Conservation (phyloP, 495 filamentous ascomycete species). For the Trichoderma erinaceum region DNA sequence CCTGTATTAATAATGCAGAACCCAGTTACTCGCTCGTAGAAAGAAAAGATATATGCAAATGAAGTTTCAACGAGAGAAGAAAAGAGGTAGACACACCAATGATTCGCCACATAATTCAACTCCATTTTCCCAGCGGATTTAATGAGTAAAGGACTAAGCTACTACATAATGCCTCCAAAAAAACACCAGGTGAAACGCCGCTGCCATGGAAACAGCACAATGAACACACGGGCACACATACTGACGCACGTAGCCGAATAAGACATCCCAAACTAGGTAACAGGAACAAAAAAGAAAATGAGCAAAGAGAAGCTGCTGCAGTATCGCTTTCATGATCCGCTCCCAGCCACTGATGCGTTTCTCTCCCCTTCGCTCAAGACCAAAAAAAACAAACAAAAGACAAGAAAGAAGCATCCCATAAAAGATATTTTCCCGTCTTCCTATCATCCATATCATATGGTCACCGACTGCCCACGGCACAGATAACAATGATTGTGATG, state of each 20-base stretch:
- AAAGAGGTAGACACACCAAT: neutral
- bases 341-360: neutral
- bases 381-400: neutral
- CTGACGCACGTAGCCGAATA: neutral
- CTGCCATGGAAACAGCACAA: neutral
- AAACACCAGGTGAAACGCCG: slow-evolving; percentile 1
- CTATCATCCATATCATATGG: too few relatives aligned
- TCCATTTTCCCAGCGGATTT: neutral
- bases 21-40: neutral
- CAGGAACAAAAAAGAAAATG: neutral
- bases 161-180: slow-evolving; percentile 9
- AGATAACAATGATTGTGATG: too few relatives aligned
- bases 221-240: neutral
- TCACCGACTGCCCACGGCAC: too few relatives aligned
- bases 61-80: neutral
- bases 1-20: neutral
- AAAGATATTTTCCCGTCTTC: neutral
- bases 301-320: slow-evolving; percentile 1
- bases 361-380: neutral
- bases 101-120: neutral
- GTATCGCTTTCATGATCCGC: slow-evolving; percentile 1
- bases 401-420: neutral
- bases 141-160: neutral
- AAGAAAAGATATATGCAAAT: neutral
- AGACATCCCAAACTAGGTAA: neutral